phyloP scores from a whole-genome alignment of 352 stramenopile genomes.

The Globisporangium paroecandrum region DNA sequence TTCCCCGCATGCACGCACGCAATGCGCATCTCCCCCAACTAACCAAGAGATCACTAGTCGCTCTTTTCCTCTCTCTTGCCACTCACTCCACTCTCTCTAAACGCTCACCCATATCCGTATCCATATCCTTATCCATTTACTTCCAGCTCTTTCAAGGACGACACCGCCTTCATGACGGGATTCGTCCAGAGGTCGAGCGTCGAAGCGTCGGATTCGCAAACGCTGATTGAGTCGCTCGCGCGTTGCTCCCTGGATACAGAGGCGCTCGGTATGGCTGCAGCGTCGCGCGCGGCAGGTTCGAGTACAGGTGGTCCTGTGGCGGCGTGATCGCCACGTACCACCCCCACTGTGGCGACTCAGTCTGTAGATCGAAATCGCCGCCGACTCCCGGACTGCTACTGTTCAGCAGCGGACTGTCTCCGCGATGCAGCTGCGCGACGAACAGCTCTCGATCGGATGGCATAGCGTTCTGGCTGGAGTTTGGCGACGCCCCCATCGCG shows the following conservation, averaged over 20 bases:
- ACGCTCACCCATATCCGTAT: background rate
- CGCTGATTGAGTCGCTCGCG: background rate
- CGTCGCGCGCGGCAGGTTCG: slow-evolving; percentile 20
- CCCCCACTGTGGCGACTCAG: slow-evolving; percentile 80
- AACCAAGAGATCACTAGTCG: background rate
- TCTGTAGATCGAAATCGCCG: slow-evolving; percentile 29
- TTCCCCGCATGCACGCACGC: background rate
- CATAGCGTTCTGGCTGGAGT: background rate
- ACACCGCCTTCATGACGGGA: slow-evolving; percentile 13
- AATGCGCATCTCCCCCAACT: background rate
- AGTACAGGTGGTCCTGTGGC: slow-evolving; percentile 56
- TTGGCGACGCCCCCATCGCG: background rate
- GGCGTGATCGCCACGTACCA: slow-evolving; percentile 87
- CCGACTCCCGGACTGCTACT: background rate
- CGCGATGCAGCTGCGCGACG: background rate
- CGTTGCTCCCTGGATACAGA: background rate
- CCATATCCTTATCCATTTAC: background rate
- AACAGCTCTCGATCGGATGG: background rate
- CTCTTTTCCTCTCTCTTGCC: background rate
- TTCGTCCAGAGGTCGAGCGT: slow-evolving; percentile 33
- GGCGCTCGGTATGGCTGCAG: slow-evolving; percentile 6
- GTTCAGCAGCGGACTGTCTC: background rate
- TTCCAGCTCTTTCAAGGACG: background rate
- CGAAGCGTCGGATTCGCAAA: slow-evolving; percentile 15
- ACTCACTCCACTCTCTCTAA: background rate